phyloP scores from a whole-genome alignment of 257 asterid genomes.

The Nicotiana obtusifolia region DNA sequence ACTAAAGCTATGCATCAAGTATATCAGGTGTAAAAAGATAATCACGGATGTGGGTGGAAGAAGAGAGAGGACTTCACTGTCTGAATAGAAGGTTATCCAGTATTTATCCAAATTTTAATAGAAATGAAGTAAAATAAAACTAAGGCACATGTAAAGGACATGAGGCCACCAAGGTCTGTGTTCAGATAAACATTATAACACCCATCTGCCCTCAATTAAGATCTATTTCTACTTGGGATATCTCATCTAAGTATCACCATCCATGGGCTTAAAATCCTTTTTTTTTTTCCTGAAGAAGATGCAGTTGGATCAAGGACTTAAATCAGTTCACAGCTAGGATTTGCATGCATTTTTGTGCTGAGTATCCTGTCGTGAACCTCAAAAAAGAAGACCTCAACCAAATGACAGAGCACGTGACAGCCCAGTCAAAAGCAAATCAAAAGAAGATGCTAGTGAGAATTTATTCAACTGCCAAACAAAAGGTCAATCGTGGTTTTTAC shows the following conservation, averaged over 20 bases:
- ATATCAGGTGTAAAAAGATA: neutral
- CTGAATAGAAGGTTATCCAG: neutral
- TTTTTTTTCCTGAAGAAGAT: neutral
- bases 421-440: neutral
- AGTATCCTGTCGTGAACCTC: neutral
- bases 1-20: neutral
- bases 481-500: neutral
- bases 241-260: neutral
- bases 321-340: neutral
- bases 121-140: neutral
- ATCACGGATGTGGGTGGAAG: constrained; percentile 3
- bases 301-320: neutral
- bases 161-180: neutral
- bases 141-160: neutral
- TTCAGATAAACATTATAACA: neutral
- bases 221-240: neutral
- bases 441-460: neutral
- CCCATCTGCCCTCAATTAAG: neutral
- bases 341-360: neutral
- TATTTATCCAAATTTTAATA: neutral
- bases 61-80: neutral
- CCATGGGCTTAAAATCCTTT: neutral
- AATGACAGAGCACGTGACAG: neutral
- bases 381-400: neutral
- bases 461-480: neutral